A percentile compares a stretch with the other conserved stretches of the same genome.
Evolutionary conservation across 2,329 filamentous ascomycete genomes (phyloP).

Genomic region (Alternaria conjuncta): DNA sequence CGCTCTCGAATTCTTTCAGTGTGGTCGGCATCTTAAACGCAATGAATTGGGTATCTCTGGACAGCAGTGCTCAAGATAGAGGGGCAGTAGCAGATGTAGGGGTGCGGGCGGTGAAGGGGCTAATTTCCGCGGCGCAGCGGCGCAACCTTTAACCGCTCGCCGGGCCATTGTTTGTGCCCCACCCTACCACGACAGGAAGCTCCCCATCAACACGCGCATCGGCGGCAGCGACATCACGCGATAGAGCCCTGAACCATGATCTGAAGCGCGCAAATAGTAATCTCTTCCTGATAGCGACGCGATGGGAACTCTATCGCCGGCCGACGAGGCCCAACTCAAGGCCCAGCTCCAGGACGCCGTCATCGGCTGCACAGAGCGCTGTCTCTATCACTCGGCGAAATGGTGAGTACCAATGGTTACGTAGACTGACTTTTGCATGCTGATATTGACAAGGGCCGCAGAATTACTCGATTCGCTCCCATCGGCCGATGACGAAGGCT

Average conservation of each 20-base stretch:
- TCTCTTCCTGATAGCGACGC: background rate
- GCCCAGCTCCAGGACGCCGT: constrained; percentile 82
- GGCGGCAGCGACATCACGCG: constrained; percentile 5
- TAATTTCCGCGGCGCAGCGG: constrained; percentile 13
- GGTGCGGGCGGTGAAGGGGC: constrained; percentile 11
- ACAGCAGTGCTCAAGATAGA: constrained; percentile 8
- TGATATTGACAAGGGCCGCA: constrained; percentile 73
- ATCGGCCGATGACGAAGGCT: constrained; percentile 60
- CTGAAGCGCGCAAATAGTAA: background rate
- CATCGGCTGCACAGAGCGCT: constrained; percentile 90
- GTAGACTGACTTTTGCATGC: constrained; percentile 11
- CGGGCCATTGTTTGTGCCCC: constrained; percentile 24
- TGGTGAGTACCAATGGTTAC: constrained; percentile 65
- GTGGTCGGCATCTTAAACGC: constrained; percentile 68
- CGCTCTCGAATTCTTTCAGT: constrained; percentile 83
- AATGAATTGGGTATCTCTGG: background rate
- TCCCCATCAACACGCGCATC: constrained; percentile 30
- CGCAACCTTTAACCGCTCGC: background rate
- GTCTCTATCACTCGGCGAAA: constrained; percentile 95
- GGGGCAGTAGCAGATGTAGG: constrained; percentile 15
- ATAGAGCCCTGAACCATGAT: background rate
- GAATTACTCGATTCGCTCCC: constrained; percentile 88
- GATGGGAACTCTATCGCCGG: constrained; percentile 43
- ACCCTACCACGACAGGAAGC: constrained; percentile 23
- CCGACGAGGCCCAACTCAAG: constrained; percentile 66